These are phyloP conservation scores for Euclidium syriacum DNA, from an alignment of 345 rosid genomes.

Conservation along the genomic window DNA sequence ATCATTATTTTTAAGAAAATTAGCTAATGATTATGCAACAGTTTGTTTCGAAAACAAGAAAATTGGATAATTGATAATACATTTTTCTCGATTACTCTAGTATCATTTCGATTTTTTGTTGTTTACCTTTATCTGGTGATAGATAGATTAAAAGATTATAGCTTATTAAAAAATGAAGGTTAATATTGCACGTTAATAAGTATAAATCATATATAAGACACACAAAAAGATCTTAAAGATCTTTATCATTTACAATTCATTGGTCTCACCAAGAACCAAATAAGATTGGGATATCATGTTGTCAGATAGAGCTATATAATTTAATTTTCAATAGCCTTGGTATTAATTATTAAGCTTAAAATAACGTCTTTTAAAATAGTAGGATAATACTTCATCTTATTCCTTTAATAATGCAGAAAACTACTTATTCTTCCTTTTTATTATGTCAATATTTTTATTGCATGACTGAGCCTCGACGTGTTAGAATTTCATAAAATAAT, in stretches of 20 bases:
- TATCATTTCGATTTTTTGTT: background rate
- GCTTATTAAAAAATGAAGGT: background rate
- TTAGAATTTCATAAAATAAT: background rate
- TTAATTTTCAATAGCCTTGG: background rate
- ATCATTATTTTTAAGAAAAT: background rate
- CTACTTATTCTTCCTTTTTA: background rate
- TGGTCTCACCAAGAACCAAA: slow-evolving; percentile 9
- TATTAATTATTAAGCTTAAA: background rate
- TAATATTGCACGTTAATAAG: background rate
- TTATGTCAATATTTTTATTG: background rate
- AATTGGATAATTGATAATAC: background rate
- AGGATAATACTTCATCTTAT: slow-evolving; percentile 6
- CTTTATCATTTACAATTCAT: background rate
- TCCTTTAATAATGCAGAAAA: slow-evolving; percentile 21
- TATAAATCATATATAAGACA: background rate
- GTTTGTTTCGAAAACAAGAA: background rate
- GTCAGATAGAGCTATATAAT: slow-evolving; percentile 17
- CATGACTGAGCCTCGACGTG: slow-evolving; percentile 25
- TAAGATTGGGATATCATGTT: slow-evolving; percentile 19
- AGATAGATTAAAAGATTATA: no score
- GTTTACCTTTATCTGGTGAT: no score
- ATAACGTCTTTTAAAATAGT: background rate
- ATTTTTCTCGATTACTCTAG: background rate
- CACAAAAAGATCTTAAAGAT: background rate
- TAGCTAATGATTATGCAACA: background rate